Conservation (phyloP, 106 monocot genomes). For the Xerophyta viscosa region DNA sequence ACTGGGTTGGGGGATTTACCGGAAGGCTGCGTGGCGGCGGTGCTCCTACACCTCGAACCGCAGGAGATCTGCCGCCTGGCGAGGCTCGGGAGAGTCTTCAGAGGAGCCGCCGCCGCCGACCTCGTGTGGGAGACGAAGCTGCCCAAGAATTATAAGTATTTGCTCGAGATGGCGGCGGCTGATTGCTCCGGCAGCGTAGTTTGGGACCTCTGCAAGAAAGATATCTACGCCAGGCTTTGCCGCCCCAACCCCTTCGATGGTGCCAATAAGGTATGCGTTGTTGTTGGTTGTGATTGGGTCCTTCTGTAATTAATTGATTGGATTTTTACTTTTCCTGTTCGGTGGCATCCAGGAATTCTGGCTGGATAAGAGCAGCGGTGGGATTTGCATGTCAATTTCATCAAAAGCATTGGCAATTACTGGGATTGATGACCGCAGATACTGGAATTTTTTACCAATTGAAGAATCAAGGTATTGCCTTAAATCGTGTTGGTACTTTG, state of each 20-base stretch:
- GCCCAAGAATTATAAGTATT: constrained; percentile 52
- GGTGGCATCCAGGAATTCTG: constrained; percentile 8
- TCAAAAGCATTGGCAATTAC: constrained; percentile 15
- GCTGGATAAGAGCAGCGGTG: constrained; percentile 8
- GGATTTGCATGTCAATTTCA: constrained; percentile 10
- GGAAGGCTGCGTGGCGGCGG: constrained; percentile 74
- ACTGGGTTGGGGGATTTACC: constrained; percentile 58
- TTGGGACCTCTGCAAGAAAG: constrained; percentile 43
- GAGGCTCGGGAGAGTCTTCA: constrained; percentile 47
- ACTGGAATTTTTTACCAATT: constrained; percentile 14
- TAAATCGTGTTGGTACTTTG: neutral
- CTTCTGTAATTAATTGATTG: neutral
- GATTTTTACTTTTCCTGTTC: neutral
- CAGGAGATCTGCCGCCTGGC: constrained; percentile 67
- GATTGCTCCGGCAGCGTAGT: constrained; percentile 1
- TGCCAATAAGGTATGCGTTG: constrained; percentile 40
- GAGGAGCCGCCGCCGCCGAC: constrained; percentile 54
- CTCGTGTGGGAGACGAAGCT: constrained; percentile 73
- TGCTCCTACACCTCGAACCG: constrained; percentile 66
- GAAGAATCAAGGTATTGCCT: constrained; percentile 14
- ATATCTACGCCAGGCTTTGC: constrained; percentile 62
- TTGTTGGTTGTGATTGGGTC: constrained; percentile 1
- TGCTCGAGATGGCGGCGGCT: constrained; percentile 35
- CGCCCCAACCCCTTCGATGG: constrained; percentile 62
- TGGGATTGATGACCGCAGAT: constrained; percentile 16